Percentiles rank a stretch among this genome's conserved stretches.
Conservation (phyloP, 306 rosid genomes). For the Begonia fuchsioides region DNA sequence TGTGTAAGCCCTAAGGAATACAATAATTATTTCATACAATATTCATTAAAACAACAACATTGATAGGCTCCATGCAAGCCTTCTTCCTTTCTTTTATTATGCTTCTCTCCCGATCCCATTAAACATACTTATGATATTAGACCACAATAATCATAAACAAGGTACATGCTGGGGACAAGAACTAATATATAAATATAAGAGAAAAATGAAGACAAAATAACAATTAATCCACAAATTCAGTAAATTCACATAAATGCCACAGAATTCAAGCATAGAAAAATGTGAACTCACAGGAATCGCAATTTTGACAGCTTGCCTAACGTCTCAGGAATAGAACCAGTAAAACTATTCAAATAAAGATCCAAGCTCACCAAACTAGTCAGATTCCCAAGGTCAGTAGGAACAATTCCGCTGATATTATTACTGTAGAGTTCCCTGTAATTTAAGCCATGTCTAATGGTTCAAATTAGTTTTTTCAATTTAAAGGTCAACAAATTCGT, state of each 20-base stretch:
- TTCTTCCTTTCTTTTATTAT: too few relatives aligned
- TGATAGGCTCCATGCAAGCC: too few relatives aligned
- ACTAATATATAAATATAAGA: constrained; percentile 13
- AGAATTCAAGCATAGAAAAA: constrained; percentile 5
- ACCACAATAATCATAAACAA: too few relatives aligned
- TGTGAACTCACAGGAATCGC: constrained; percentile 65
- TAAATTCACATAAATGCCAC: background rate
- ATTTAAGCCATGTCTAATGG: too few relatives aligned
- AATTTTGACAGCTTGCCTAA: constrained; percentile 84
- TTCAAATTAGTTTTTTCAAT: too few relatives aligned
- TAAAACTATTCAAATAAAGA: constrained; percentile 65
- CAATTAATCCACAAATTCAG: background rate
- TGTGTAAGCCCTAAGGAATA: too few relatives aligned
- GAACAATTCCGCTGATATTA: constrained; percentile 75
- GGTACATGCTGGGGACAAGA: background rate
- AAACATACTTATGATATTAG: too few relatives aligned
- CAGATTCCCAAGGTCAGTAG: constrained; percentile 83
- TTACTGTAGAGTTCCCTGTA: constrained; percentile 91
- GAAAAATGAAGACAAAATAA: background rate
- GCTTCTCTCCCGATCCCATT: too few relatives aligned
- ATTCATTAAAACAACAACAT: too few relatives aligned
- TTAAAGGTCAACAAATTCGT: too few relatives aligned
- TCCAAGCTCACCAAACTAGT: constrained; percentile 99
- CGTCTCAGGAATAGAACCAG: constrained; percentile 72
- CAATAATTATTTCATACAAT: too few relatives aligned